Evolutionary conservation across 2,329 filamentous ascomycete genomes (phyloP), one percentile per base, ranked within the genome.

Genomic region (Talaromyces rugulosus): DNA sequence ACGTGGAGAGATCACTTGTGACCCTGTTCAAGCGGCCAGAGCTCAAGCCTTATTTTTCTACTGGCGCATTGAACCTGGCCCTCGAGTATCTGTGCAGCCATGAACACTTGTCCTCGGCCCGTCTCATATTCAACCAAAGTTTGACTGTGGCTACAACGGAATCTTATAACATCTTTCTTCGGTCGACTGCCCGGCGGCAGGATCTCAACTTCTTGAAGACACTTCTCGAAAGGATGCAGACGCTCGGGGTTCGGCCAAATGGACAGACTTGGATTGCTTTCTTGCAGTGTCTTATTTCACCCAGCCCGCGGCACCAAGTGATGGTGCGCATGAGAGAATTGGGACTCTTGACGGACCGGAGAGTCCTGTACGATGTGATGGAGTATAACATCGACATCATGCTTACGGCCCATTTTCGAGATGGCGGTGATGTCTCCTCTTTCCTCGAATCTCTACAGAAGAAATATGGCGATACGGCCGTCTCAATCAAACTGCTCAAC

Each of bases 151-250:
- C 74, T 34, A 74, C 74, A 2, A 68, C 72, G 5, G 74, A 78
- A 44, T 78, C 77, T 5, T 81, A 77, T 65, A 82, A 82, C 56
- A 76, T 80, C 52, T 67, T 82, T 56, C 65, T 83, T 44, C 67
- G 68, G 50, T 69, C 69, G 27, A 71, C 75, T 30, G 78, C 78
- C 12, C 69, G 68, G 56, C 68, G 67, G 27, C 72, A 75, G 56
- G 73, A 81, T 66, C 65, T 78, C n/a, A 65, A 63, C 12, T 68
- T 69, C 16, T 82, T 81, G 58, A 71, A 70, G 7, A 67, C 69
- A 30, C 67, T 79, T 23, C 64, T 82, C 18, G 58, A 67, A 28
- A 62, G 70, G 12, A 81, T 82, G 79, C 63, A 72, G 31, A 65
- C 68, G 56, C 64, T 71, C 58, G 66, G 73, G 1, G 66, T 81